Conservation (phyloP, 139 green algal genomes). For the Chlamydomonas schloesseri region DNA sequence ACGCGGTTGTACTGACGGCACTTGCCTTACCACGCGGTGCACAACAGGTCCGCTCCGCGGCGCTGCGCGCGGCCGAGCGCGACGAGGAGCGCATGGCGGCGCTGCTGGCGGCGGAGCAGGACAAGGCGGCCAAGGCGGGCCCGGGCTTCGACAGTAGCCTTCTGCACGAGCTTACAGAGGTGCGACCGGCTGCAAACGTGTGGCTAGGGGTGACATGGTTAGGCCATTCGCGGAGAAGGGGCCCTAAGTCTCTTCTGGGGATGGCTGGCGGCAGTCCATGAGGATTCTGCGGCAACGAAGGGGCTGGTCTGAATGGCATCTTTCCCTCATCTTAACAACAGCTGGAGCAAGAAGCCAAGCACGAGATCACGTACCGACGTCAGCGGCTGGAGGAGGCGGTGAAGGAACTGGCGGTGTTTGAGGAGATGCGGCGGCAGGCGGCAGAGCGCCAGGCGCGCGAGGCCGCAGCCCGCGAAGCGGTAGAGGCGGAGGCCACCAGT, state of each 20-base stretch:
- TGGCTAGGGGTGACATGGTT: too few relatives aligned
- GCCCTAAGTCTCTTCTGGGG: too few relatives aligned
- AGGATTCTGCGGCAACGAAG: too few relatives aligned
- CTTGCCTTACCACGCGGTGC: too few relatives aligned
- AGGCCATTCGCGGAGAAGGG: too few relatives aligned
- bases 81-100: constrained; percentile 16
- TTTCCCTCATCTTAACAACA: too few relatives aligned
- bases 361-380: neutral
- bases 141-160: neutral
- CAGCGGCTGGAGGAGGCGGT: constrained; percentile 22
- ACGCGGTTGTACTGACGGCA: too few relatives aligned
- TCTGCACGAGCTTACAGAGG: constrained; percentile 22
- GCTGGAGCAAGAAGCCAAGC: neutral
- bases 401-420: constrained; percentile 1
- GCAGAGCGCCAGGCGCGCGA: neutral
- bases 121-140: neutral
- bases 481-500: neutral
- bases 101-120: constrained; percentile 28
- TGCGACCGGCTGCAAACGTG: neutral
- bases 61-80: constrained; percentile 13
- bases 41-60: neutral
- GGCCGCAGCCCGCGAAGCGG: neutral
- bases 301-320: too few relatives aligned
- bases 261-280: too few relatives aligned
- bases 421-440: neutral